A percentile compares a stretch with the other conserved stretches of the same genome.
Conservation (phyloP, 2,329 filamentous ascomycete species). For the Claviceps maximensis region DNA sequence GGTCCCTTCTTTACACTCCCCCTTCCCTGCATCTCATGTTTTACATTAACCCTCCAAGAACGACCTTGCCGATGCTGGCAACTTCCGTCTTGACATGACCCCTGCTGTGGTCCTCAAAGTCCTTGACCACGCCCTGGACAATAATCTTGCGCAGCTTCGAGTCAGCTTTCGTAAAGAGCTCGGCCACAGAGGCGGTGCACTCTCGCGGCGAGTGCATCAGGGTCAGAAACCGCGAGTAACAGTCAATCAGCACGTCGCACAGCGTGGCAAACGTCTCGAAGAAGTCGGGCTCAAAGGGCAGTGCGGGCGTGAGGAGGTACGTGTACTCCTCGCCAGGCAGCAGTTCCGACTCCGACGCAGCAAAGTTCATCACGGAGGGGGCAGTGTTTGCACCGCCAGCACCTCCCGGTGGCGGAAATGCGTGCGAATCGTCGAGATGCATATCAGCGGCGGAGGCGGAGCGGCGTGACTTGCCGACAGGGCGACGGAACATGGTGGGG, state of each 20-base stretch:
- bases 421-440: constrained; percentile 19
- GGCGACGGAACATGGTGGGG: constrained; percentile 69
- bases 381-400: constrained; percentile 18
- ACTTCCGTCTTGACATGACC: constrained; percentile 67
- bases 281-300: constrained; percentile 95
- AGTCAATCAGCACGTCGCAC: constrained; percentile 90
- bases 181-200: constrained; percentile 57
- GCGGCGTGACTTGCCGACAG: constrained; percentile 42
- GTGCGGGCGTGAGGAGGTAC: constrained; percentile 74
- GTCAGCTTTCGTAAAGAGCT: constrained; percentile 85
- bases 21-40: not conserved
- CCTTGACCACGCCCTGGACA: constrained; percentile 71
- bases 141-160: constrained; percentile 77
- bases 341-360: constrained; percentile 49
- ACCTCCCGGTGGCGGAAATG: constrained; percentile 12
- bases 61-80: constrained; percentile 73
- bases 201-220: constrained; percentile 64
- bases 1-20: no score
- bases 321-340: constrained; percentile 77
- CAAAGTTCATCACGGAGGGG: constrained; percentile 41
- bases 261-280: constrained; percentile 92
- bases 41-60: constrained; percentile 72
- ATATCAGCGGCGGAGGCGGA: constrained; percentile 36
- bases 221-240: constrained; percentile 65
- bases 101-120: constrained; percentile 83